phyloP scores from a whole-genome alignment of 805 yeast species.

The Lachancea sp. region DNA sequence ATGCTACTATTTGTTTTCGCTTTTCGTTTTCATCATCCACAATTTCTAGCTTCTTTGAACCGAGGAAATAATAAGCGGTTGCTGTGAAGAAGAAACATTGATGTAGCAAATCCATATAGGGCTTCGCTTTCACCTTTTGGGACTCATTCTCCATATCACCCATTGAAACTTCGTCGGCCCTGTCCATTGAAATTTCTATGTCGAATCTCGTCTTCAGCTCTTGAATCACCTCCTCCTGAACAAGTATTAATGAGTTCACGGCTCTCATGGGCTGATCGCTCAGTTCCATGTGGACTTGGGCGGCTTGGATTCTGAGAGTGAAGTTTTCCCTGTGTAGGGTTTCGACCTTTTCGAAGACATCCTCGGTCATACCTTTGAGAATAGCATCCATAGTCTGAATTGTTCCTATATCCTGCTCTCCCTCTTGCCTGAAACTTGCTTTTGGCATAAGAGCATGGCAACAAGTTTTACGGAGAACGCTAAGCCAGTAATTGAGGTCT shows the following conservation, averaged over 20 bases:
- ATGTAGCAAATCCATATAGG: constrained; percentile 51
- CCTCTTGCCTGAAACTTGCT: constrained; percentile 7
- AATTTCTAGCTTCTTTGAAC: constrained; percentile 24
- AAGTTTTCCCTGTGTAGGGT: constrained; percentile 45
- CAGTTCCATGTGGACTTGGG: constrained; percentile 58
- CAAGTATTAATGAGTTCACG: constrained; percentile 38
- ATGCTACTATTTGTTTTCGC: not conserved
- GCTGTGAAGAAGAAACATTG: constrained; percentile 74
- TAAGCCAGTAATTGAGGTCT: constrained; percentile 63
- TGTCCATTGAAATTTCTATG: not conserved
- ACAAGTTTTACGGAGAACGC: constrained; percentile 67
- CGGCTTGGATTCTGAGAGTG: constrained; percentile 48
- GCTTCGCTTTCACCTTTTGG: constrained; percentile 15
- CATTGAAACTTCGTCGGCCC: not conserved
- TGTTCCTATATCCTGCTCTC: constrained; percentile 6
- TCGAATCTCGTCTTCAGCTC: constrained; percentile 22
- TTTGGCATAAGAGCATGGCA: constrained; percentile 57
- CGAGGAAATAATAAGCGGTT: constrained; percentile 27
- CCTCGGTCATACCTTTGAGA: constrained; percentile 54
- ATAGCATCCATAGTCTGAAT: constrained; percentile 52
- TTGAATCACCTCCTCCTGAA: constrained; percentile 32
- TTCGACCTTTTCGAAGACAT: constrained; percentile 44
- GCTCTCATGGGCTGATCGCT: constrained; percentile 48
- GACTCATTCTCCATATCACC: not conserved
- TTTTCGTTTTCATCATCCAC: constrained; percentile 29